A percentile compares a stretch with the other conserved stretches of the same genome.
These are phyloP conservation scores for Rhexocercosporidium sp. DNA, from an alignment of 2,329 filamentous ascomycete genomes.

Conservation along the genomic window DNA sequence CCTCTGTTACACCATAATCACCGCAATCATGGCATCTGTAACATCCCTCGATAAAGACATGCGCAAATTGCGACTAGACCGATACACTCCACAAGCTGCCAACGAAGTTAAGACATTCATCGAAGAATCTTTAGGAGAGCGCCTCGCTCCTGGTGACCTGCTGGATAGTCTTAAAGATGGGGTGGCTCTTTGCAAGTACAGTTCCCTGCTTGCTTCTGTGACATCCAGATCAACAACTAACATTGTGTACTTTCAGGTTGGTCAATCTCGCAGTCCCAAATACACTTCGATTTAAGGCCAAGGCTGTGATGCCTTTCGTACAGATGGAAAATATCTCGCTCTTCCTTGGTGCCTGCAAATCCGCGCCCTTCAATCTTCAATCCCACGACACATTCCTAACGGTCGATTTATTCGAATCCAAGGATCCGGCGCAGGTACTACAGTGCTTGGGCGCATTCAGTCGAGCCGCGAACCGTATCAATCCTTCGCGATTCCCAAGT, in stretches of 20 bases:
- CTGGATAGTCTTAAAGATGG: slow-evolving; percentile 90
- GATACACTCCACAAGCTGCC: slow-evolving; percentile 90
- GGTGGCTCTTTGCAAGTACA: slow-evolving; percentile 88
- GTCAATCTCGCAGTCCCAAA: slow-evolving; percentile 79
- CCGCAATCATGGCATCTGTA: slow-evolving; percentile 80
- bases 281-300: slow-evolving; percentile 82
- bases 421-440: slow-evolving; percentile 94
- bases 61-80: slow-evolving; percentile 87
- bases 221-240: slow-evolving; percentile 18
- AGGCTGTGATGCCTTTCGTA: slow-evolving; percentile 94
- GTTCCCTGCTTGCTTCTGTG: slow-evolving; percentile 15
- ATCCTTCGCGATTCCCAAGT: slow-evolving; percentile 75
- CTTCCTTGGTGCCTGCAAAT: slow-evolving; percentile 88
- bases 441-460: slow-evolving; percentile 94
- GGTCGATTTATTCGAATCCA: slow-evolving; percentile 93
- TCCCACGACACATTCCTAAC: slow-evolving; percentile 97
- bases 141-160: slow-evolving; percentile 74
- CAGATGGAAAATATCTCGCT: slow-evolving; percentile 99
- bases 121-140: slow-evolving; percentile 77
- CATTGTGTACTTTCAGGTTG: slow-evolving; percentile 54
- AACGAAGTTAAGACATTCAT: slow-evolving; percentile 88
- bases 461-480: slow-evolving; percentile 76
- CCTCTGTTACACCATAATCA: slow-evolving; percentile 20
- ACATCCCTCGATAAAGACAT: slow-evolving; percentile 94
- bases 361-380: slow-evolving; percentile 82